Evolutionary conservation across 208 protist species (phyloP), one percentile per base, ranked within the genome.

Genomic region (Naegleria gruberi): DNA sequence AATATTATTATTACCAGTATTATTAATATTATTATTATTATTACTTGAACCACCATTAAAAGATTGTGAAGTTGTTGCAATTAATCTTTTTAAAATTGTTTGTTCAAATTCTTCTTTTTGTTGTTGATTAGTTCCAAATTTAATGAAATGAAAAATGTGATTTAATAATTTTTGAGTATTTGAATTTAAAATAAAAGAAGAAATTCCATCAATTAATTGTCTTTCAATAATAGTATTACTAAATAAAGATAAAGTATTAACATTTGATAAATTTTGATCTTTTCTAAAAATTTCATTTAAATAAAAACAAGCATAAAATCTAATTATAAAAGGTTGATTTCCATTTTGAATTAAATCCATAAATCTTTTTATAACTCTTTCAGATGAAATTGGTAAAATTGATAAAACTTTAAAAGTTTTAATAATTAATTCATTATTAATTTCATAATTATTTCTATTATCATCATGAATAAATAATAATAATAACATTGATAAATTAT

Each of bases 201-300:
- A 77, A 37, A 77, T 77, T 77, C 65, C 65, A 37, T 77, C 65
- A 77, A 77, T 77, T 7, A 77, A n/a, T 77, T 30, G 30, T 77
- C 34, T 77, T 26, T 77, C 65, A 15, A n/a, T 37, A 30, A 30
- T 23, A 65, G 51, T 23, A 65, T 65, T 4, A 37, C 30, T 30
- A 37, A 37, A 77, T 37, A 77, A 30, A 37, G 65, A 37, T 5
- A 77, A 8, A 37, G 65, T 26, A 37, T 30, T 77, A 7, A 77
- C 65, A 77, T 77, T 77, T 7, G 30, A 37, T n/a, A 77, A 77
- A 37, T 77, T 77, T 77, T 77, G 30, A 77, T 77, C 65, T 37
- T 77, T 77, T 77, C 65, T 77, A 77, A 77, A 77, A 37, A 77
- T 77, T 77, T 77, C 65, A 77, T 77, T 77, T n/a, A 77, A 77